These are phyloP conservation scores for Candida fluviatilis DNA, from an alignment of 805 yeast species.

Conservation along the genomic window DNA sequence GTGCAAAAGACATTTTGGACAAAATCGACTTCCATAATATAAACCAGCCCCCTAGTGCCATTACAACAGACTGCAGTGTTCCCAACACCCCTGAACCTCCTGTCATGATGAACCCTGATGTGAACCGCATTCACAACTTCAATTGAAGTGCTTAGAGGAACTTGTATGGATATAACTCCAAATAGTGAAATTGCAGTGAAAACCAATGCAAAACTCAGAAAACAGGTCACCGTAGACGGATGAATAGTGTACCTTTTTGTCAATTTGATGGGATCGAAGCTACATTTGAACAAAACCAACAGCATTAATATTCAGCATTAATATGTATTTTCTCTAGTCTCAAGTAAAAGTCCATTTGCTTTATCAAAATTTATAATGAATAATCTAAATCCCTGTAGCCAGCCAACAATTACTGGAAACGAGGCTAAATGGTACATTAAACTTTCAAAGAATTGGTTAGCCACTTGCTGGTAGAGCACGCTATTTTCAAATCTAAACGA, in stretches of 20 bases:
- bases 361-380: neutral
- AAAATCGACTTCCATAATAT: constrained; percentile 70
- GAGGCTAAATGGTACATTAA: neutral
- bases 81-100: neutral
- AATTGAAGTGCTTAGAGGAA: neutral
- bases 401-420: constrained; percentile 1
- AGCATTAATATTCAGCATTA: too few species aligned
- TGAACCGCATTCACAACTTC: neutral
- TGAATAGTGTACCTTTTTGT: too few species aligned
- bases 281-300: too few species aligned
- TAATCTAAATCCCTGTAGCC: neutral
- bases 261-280: too few species aligned
- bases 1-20: constrained; percentile 82
- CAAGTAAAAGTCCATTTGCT: too few species aligned
- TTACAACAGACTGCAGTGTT: neutral
- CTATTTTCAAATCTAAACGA: constrained; percentile 4
- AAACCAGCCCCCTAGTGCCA: constrained; percentile 31
- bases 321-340: too few species aligned
- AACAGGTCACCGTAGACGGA: too few species aligned
- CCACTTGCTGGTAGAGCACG: constrained; percentile 1
- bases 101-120: neutral
- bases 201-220: too few species aligned
- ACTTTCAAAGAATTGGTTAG: neutral
- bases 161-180: neutral
- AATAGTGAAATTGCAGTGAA: too few species aligned